Evolutionary conservation across 139 green algal genomes (phyloP).

Genomic region (Volvox africanus): DNA sequence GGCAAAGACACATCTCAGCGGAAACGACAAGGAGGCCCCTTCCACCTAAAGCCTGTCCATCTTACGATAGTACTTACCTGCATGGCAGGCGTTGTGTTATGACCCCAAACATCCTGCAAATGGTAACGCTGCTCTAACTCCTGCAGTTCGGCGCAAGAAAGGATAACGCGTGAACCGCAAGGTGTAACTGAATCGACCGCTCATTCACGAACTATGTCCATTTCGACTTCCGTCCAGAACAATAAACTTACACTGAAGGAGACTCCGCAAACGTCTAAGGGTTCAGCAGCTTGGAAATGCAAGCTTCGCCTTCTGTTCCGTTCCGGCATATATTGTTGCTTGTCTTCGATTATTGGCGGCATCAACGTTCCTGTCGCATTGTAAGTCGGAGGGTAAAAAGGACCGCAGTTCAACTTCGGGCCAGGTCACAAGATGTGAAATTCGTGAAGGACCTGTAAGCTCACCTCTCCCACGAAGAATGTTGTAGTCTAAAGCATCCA

Average conservation of each 20-base stretch:
- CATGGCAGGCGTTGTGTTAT: conserved; percentile 19
- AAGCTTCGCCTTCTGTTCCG: neutral
- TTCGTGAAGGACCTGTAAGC: neutral
- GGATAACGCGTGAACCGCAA: neutral
- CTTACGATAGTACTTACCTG: neutral
- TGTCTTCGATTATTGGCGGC: neutral
- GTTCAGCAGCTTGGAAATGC: neutral
- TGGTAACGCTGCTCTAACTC: conserved; percentile 35
- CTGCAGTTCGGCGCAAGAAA: neutral
- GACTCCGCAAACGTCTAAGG: neutral
- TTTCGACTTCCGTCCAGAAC: neutral
- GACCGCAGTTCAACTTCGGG: neutral
- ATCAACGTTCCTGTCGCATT: neutral
- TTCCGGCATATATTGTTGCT: neutral
- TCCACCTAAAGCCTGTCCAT: too few relatives aligned
- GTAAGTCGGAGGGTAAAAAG: neutral
- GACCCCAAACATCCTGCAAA: conserved; percentile 22
- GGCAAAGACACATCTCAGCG: too few relatives aligned
- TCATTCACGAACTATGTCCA: neutral
- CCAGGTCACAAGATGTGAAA: neutral
- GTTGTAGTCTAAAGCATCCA: conserved; percentile 12
- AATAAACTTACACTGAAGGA: conserved; percentile 11
- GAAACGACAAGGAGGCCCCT: too few relatives aligned
- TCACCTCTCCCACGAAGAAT: neutral
- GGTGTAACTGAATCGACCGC: neutral